phyloP scores from a whole-genome alignment of 345 rosid genomes.

The Eucalyptus urophylla region DNA sequence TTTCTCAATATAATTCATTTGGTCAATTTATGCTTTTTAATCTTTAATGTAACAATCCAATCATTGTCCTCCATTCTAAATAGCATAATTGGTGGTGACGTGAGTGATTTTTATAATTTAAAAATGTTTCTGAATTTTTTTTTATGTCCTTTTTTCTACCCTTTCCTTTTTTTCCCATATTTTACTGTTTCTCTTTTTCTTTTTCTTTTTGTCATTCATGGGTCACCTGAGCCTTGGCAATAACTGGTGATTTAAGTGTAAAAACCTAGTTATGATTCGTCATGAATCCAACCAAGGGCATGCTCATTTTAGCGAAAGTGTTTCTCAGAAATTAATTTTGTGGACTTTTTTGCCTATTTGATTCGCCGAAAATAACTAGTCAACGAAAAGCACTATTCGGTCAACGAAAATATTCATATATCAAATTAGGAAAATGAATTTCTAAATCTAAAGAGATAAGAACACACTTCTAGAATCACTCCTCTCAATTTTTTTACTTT shows the following conservation, averaged over 20 bases:
- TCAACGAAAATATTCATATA: rapidly evolving
- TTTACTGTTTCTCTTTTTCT: background rate
- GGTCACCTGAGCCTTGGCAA: background rate
- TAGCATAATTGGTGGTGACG: rapidly evolving
- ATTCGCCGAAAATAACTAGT: too few relatives aligned
- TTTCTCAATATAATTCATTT: background rate
- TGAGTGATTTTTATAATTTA: background rate
- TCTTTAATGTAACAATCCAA: rapidly evolving
- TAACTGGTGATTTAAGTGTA: background rate
- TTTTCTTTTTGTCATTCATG: background rate
- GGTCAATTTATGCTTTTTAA: rapidly evolving
- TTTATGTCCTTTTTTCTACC: background rate
- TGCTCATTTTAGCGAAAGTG: background rate
- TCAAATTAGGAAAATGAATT: background rate
- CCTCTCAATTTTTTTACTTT: background rate
- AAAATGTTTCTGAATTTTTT: background rate
- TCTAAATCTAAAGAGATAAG: background rate
- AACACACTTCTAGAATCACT: background rate
- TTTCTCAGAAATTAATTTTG: too few relatives aligned
- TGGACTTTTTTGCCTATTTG: too few relatives aligned
- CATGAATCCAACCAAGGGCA: background rate
- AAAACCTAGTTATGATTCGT: background rate
- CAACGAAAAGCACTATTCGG: rapidly evolving
- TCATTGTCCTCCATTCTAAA: rapidly evolving
- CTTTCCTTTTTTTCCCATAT: background rate